Evolutionary conservation across 768 basidiomycete genomes (phyloP), one percentile per base, ranked within the genome.

Genomic region (Amanita inopinata): DNA sequence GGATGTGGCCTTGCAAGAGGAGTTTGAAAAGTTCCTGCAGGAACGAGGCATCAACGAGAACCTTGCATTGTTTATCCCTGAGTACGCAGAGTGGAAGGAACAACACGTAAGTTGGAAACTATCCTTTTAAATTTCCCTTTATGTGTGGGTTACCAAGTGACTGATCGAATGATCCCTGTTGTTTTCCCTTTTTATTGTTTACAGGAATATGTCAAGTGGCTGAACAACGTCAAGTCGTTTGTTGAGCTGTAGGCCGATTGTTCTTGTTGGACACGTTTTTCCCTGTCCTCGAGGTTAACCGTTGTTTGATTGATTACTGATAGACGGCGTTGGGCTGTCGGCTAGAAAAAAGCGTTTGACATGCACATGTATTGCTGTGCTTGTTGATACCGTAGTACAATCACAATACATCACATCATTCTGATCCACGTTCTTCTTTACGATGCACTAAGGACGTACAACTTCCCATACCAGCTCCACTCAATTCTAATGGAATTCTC

Each of bases 151-250:
- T 12, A 5, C 36, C 19, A 15, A 25, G 4, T 5, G 24, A n/a
- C 18, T 2, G n/a, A n/a, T n/a, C n/a, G n/a, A n/a, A n/a, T n/a
- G n/a, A n/a, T n/a, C n/a, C n/a, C n/a, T n/a, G n/a, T n/a, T n/a
- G n/a, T n/a, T n/a, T n/a, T n/a, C n/a, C n/a, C n/a, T 5, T 15
- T 18, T 27, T 30, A 28, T 40, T 30, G 28, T 22, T 25, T 27
- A 28, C 47, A 92, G 90, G 93, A 98, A 66, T 98, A 98, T 63
- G 76, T 90, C 54, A 71, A 68, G 50, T 98, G 93, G 93, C 65
- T 98, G 54, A 64, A 73, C 52, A 78, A 78, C 52, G 80, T 94
- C 61, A 83, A 88, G 71, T 58, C 17, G 5, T 35, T 43, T 24
- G 24, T 43, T 35, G 33, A 43, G 10, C 5, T 25, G 4, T 43